A percentile compares a stretch with the other conserved stretches of the same genome.
Conservation (phyloP, 176 grass and related monocot species). For the Luzula sylvatica region DNA sequence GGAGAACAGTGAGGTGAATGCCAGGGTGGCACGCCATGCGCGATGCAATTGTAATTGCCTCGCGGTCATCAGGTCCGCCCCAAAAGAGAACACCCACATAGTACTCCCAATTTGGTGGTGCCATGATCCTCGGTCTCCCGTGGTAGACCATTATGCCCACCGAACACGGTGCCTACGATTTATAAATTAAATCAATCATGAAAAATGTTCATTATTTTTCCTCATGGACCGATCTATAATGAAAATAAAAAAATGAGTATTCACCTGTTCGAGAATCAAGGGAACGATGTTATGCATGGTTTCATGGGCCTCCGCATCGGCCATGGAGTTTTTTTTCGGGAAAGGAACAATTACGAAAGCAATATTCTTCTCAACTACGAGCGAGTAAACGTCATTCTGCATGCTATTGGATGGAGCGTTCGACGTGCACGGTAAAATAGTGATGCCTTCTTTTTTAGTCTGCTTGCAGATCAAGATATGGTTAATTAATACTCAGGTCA, state of each 20-base stretch:
- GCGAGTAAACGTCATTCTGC: slow-evolving; percentile 30
- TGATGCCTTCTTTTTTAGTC: slow-evolving; percentile 10
- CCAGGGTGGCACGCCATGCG: slow-evolving; percentile 14
- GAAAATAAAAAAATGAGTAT: no score
- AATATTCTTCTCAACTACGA: slow-evolving; percentile 20
- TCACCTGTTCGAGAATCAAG: slow-evolving; percentile 16
- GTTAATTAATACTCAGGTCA: no score
- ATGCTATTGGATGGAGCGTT: slow-evolving; percentile 23
- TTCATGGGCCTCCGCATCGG: neutral
- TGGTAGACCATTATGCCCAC: slow-evolving; percentile 30
- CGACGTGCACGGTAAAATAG: slow-evolving; percentile 26
- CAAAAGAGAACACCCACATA: slow-evolving; percentile 20
- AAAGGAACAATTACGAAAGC: slow-evolving; percentile 27
- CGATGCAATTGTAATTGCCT: slow-evolving; percentile 15
- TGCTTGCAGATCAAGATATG: slow-evolving; percentile 3
- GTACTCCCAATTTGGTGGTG: neutral
- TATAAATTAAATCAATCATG: no score
- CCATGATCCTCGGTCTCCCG: neutral
- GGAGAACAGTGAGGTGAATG: neutral
- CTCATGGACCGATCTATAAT: no score
- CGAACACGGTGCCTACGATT: slow-evolving; percentile 6
- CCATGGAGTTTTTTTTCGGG: slow-evolving; percentile 5
- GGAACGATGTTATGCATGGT: slow-evolving; percentile 17
- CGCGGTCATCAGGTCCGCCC: slow-evolving; percentile 33
- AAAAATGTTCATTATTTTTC: no score